These are phyloP conservation scores for Lepiota venenata DNA, from an alignment of 768 basidiomycete species.

Conservation along the genomic window DNA sequence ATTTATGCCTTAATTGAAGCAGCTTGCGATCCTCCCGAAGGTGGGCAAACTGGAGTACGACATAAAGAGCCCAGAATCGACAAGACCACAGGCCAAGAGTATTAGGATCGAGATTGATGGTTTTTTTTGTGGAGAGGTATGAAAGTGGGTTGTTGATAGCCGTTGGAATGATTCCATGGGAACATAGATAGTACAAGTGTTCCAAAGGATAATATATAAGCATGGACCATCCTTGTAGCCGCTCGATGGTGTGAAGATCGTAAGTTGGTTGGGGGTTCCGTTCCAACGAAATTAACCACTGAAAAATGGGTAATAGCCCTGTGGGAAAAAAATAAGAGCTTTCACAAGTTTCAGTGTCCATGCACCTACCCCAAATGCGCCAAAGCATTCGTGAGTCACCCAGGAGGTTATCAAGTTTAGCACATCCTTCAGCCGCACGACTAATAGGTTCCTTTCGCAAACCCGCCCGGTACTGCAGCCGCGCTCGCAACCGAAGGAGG, in stretches of 20 bases:
- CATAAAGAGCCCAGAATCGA: conserved; percentile 80
- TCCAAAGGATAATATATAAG: conserved; percentile 78
- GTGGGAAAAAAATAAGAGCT: neutral
- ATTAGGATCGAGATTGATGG: conserved; percentile 41
- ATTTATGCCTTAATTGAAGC: conserved; percentile 49
- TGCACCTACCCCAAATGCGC: conserved; percentile 73
- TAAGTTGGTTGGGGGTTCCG: conserved; percentile 69
- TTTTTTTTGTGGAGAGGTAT: conserved; percentile 37
- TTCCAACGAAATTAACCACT: conserved; percentile 78
- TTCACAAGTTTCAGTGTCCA: neutral
- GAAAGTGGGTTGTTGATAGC: conserved; percentile 44
- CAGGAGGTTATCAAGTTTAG: conserved; percentile 52
- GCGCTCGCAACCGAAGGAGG: conserved; percentile 62
- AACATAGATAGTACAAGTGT: conserved; percentile 65
- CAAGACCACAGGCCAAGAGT: conserved; percentile 66
- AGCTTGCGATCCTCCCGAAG: conserved; percentile 65
- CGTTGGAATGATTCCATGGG: conserved; percentile 58
- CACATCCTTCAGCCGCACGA: conserved; percentile 44
- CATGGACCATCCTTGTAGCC: conserved; percentile 79
- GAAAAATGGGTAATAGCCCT: conserved; percentile 78
- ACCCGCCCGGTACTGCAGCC: conserved; percentile 64
- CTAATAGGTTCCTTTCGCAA: conserved; percentile 52
- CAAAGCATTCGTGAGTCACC: conserved; percentile 71
- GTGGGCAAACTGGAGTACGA: conserved; percentile 73
- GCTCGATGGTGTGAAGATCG: conserved; percentile 70